Evolutionary conservation across 257 asterid species (phyloP).

Genomic region (Dorcoceras hygrometricum): DNA sequence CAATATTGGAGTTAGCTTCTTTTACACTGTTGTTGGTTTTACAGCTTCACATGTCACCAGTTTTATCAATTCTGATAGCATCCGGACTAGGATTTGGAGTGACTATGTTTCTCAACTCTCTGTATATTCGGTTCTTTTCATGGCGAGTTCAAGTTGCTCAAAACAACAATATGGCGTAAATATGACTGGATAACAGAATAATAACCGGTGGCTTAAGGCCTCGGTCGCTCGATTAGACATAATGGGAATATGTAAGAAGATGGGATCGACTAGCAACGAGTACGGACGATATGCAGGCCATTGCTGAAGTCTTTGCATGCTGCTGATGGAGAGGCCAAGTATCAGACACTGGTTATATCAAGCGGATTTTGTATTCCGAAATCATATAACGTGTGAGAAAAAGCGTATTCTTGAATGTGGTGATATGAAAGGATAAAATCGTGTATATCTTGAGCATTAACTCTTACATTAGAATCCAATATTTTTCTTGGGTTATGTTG

Average conservation of each 20-base stretch:
- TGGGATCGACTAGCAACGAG: neutral
- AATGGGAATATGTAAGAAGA: neutral
- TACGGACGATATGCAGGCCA: neutral
- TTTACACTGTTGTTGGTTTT: slow-evolving; percentile 10
- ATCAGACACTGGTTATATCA: neutral
- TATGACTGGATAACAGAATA: neutral
- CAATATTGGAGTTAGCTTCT: no score
- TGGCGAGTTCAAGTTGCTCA: slow-evolving; percentile 43
- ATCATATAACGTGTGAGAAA: neutral
- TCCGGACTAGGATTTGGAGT: slow-evolving; percentile 60
- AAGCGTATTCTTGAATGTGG: neutral
- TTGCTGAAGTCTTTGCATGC: neutral
- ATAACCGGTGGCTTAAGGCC: neutral
- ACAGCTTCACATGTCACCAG: slow-evolving; percentile 62
- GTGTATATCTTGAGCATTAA: no score
- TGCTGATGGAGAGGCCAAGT: neutral
- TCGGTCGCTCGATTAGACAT: neutral
- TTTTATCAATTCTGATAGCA: slow-evolving; percentile 59
- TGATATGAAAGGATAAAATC: no score
- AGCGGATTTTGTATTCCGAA: neutral
- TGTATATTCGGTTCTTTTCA: slow-evolving; percentile 41
- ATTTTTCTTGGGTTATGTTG: no score
- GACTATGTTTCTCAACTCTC: slow-evolving; percentile 45
- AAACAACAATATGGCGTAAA: slow-evolving; percentile 43
- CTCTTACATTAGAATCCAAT: no score